These are phyloP conservation scores for Oryza australiensis DNA, from an alignment of 176 grass and related monocot species.

Conservation along the genomic window DNA sequence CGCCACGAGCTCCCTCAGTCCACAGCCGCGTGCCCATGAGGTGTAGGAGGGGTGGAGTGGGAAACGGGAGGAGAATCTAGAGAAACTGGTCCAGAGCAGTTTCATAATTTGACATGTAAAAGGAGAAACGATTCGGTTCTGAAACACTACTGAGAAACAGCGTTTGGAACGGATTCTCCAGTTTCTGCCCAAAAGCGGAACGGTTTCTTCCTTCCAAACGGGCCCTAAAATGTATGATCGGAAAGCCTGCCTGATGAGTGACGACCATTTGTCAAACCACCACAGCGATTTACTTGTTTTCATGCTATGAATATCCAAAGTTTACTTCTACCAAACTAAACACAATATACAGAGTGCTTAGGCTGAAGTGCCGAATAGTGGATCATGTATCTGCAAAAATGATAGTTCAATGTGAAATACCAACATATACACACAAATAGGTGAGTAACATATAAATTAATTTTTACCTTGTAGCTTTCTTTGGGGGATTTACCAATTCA, in stretches of 20 bases:
- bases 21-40: too few species aligned
- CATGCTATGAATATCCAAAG: constrained; percentile 3
- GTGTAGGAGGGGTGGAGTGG: too few species aligned
- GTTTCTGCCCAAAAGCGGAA: too few species aligned
- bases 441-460: neutral
- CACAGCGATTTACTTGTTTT: neutral
- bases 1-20: too few species aligned
- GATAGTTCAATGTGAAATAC: constrained; percentile 8
- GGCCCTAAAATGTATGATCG: constrained; percentile 1
- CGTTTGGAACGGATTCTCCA: too few species aligned
- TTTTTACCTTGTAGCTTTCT: constrained; percentile 30
- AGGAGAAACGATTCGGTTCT: too few species aligned
- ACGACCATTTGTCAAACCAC: neutral
- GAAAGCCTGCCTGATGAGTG: neutral
- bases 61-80: too few species aligned
- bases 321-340: neutral
- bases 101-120: too few species aligned
- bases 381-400: constrained; percentile 22
- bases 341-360: neutral
- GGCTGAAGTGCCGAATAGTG: neutral
- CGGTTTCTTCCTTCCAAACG: too few species aligned
- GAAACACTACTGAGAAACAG: too few species aligned
- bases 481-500: constrained; percentile 7
- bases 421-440: constrained; percentile 7
- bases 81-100: too few species aligned